Conservation (phyloP, 2,329 filamentous ascomycete genomes). For the Hypoxylon sp. region DNA sequence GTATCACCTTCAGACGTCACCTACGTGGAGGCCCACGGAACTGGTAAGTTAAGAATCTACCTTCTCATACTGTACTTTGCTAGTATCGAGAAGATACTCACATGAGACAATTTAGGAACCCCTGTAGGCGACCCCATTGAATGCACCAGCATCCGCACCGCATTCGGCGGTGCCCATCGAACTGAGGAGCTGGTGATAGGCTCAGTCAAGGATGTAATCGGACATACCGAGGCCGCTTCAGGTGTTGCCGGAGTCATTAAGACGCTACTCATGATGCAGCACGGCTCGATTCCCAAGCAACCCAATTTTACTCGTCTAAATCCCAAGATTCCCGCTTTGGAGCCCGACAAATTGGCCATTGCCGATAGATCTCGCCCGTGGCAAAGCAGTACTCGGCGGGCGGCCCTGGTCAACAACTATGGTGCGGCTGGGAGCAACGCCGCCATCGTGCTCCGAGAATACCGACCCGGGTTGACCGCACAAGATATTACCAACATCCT, state of each 20-base stretch:
- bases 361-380: constrained; percentile 48
- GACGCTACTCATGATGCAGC: constrained; percentile 53
- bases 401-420: constrained; percentile 56
- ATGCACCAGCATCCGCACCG: constrained; percentile 43
- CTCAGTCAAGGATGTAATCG: constrained; percentile 55
- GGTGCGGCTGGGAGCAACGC: constrained; percentile 57
- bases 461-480: constrained; percentile 5
- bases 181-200: constrained; percentile 42
- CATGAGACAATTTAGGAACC: constrained; percentile 45
- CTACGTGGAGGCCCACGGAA: constrained; percentile 58
- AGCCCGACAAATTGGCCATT: constrained; percentile 43
- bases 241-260: constrained; percentile 55
- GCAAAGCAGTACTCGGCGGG: constrained; percentile 34
- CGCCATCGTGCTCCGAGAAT: constrained; percentile 48
- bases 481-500: background rate
- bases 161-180: constrained; percentile 32
- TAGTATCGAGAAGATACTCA: constrained; percentile 3
- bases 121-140: constrained; percentile 54
- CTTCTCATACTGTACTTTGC: background rate
- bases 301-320: constrained; percentile 50
- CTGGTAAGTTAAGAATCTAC: constrained; percentile 47
- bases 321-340: constrained; percentile 47
- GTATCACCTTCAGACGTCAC: constrained; percentile 50
- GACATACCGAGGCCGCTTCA: constrained; percentile 51
- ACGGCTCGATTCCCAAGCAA: constrained; percentile 49